Evolutionary conservation across 2,329 filamentous ascomycete genomes (phyloP), one percentile per base, ranked within the genome.

Genomic region (Scytalidium sp.): DNA sequence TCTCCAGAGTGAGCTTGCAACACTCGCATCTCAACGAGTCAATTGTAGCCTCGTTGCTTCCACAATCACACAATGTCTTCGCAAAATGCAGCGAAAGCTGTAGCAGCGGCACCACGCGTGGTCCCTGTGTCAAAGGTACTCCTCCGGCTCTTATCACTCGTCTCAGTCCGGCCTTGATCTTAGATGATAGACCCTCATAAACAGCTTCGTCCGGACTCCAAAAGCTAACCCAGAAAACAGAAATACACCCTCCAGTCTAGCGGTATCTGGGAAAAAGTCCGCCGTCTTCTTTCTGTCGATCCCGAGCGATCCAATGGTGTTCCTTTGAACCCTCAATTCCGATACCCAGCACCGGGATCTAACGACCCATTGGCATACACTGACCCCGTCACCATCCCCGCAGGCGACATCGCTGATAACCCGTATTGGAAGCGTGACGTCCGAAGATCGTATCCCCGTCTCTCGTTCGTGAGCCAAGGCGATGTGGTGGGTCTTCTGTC

Each of bases 381-480:
- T 68, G 90, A 96, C 67, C 88, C 89, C 19, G 87, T 93, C 52
- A 95, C 90, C 13, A 52, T 87, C 0, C 90, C 90, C n/a, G 88
- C 90, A 2, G 89, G 80, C 59, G 90, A 96, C 68, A 85, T 96
- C 62, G 90, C 90, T 62, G 89, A 93, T 70, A 96, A 96, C 74
- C 84, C 90, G 32, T 96, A 97, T 76, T 99, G 91, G 90, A 95
- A 96, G 79, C 91, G 94, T 64, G 94, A 99, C 66, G 70, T 76
- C 54, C 88, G 94, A 61, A 83, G 94, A 63, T 79, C 79, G 63
- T 97, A 97, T 74, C 88, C 94, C 25, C 80, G 79, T 60, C 78
- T 88, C 50, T 93, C 87, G 64, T 84, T 89, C 42, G 81, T 99
- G 54, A 85, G 76, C 52, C 94, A 97, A 76, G 82, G 82, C 43